Evolutionary conservation across 148 eudicot species (phyloP), one percentile per base, ranked within the genome.

Genomic region (Euryodendron excelsum): DNA sequence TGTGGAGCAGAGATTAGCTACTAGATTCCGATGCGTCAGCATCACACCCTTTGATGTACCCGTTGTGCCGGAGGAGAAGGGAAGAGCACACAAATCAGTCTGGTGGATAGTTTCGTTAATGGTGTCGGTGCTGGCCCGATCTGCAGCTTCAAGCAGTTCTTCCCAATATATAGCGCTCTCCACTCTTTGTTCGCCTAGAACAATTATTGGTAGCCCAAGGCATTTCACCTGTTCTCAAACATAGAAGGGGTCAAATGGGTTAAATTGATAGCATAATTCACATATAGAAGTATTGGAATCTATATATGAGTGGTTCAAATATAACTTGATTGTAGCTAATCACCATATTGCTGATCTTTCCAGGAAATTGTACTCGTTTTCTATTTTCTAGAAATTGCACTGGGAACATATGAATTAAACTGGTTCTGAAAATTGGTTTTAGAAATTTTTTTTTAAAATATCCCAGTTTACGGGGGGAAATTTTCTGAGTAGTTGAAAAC

Each of bases 51-150:
- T 96, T 0, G 99, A 92, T 36, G 91, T 64, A 14, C 99, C 99
- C 0, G 99, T 96, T 3, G 99, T 96, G 62, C 99, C 99, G 15
- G 99, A 96, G 23, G 99, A 96, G 72, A 96, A 96, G 10, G 99
- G 99, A 1, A 96, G 97, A 7, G 99, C 99, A 30, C 99, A 96
- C 18, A 96, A 77, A 56, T 93, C 98, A 20, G 73, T 87, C 44
- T 93, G 94, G 3, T 79, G 50, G 12, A 92, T 78, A 3, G 84
- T 78, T 45, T 89, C 91, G 0, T 67, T 75, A 23, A 73, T 69
- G 0, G 47, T 20, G 30, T 80, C 80, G 0, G 74, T 81, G 81
- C 74, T 87, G 10, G 97, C 94, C 27, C 88, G 87, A 0, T 90
- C 97, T 0, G 91, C 94, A 33, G 98, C 99, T 65, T 81, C 86